Evolutionary conservation across 176 grass and related monocot genomes (phyloP), one percentile per base, ranked within the genome.

Genomic region (Zea luxurians): DNA sequence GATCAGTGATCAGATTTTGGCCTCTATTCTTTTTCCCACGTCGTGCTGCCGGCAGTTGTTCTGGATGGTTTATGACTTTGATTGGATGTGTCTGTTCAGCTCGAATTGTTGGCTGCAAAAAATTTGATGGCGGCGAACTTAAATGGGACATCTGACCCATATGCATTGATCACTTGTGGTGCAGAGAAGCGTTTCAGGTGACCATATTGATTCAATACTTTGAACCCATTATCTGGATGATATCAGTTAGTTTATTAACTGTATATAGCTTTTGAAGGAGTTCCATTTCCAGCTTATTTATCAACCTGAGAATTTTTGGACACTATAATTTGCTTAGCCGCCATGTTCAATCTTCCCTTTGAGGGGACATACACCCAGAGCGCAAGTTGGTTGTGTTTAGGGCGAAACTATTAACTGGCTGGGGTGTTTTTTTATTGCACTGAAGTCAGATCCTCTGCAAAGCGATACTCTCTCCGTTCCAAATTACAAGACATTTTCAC

Each of bases 121-220:
- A 99, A 95, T 79, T 48, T 99, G 85, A 86, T 87, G 42, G 96
- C 91, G 13, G 96, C 96, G 17, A 99, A 93, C 75, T 84, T 99
- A 49, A 99, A 99, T 69, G 96, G 96, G 66, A 99, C 96, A 10
- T 99, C 96, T 3, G 96, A 99, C 82, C 96, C 96, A 18, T 99
- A 95, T 41, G 96, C 88, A 36, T 87, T 99, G 41, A 95, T 99
- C 83, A 90, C 92, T 68, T 99, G 96, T 74, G 96, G 89, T 8
- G 82, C 92, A 46, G 85, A 99, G 74, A 99, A 95, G 80, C 87
- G 92, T 45, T 99, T 99, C 83, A 99, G 96, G 96, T 99, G 70
- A 69, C 83, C 75, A 45, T n/a, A 71, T 4, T 52, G 36, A 37
- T 78, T 62, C 12, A 10, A 7, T 10, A 17, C 44, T 61, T 43